Base-by-base conservation (phyloP, 148 eudicot species). In the Arctostaphylos glauca region DNA sequence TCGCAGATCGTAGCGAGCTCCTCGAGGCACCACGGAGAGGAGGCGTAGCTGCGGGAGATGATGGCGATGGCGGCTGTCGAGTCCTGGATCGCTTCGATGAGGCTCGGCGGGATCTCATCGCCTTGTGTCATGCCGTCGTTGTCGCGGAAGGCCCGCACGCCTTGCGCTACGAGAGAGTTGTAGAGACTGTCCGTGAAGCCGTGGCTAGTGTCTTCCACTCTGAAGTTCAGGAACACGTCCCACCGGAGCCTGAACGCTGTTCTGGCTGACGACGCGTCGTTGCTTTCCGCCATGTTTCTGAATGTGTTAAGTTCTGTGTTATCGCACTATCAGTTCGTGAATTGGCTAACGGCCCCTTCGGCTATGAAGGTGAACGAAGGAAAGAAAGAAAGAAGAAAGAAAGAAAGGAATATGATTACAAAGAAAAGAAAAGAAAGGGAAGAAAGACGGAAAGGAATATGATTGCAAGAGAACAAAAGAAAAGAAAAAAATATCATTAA, bases 161-260 rank as follows among this genome's bases (percentile, higher is more conserved):
- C 87, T 58, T 82, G 79, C 12, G 6, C 23, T 60, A 21, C 3
- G 4, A 89, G 86, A 31, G 84, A 85, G 0, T 10, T 21, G n/a
- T 66, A 52, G 18, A 90, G 84, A 0, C 48, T 8, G 16, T 16
- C 21, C 2, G 87, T 84, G 80, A 90, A 74, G 23, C n/a, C 43
- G 49, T 83, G 54, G 2, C 88, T 87, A 4, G 92, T 90, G 84
- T 90, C 90, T 19, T 76, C 88, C 1, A 84, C 91, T 81, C 88
- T 53, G 81, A 90, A 90, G 76, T 83, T 88, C 48, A 90, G 68
- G 86, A 87, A 90, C n/a, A 88, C 91, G 84, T 90, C 92, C 89
- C 89, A 88, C 21, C 50, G 72, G 6, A 87, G 81, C 4, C 91
- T 31, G 18, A 31, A 75, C 38, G 84, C 48, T 5, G 84, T 80